Conservation (phyloP, 139 green algal genomes). For the Tetraselmis striata region DNA sequence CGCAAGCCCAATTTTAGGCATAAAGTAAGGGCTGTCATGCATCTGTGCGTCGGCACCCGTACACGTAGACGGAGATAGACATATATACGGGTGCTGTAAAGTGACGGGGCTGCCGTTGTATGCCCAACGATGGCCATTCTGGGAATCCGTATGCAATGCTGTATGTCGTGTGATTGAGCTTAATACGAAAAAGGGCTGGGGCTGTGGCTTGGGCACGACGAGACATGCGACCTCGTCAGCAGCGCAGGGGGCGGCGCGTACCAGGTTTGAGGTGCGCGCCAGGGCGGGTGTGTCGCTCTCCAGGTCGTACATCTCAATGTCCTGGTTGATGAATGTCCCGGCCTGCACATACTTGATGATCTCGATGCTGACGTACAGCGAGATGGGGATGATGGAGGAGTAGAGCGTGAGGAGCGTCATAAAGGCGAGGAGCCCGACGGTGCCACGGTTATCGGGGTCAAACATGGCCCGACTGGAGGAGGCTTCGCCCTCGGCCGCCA, state of each 20-base stretch:
- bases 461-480: conserved; percentile 24
- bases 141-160: too few species aligned
- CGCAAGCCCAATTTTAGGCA: too few species aligned
- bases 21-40: too few species aligned
- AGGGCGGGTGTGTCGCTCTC: conserved; percentile 30
- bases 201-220: not conserved
- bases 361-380: conserved; percentile 20
- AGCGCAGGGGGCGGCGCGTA: not conserved
- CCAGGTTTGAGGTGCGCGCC: conserved; percentile 35
- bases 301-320: conserved; percentile 31
- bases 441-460: conserved; percentile 24
- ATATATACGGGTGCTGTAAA: too few species aligned
- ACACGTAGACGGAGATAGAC: too few species aligned
- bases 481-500: conserved; percentile 3
- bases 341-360: conserved; percentile 13
- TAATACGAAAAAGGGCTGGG: too few species aligned
- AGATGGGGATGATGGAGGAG: conserved; percentile 21
- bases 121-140: too few species aligned
- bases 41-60: too few species aligned
- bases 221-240: not conserved
- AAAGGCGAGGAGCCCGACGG: conserved; percentile 52
- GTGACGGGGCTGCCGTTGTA: too few species aligned
- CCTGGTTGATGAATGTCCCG: conserved; percentile 29
- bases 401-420: conserved; percentile 74
- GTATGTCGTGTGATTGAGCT: too few species aligned